phyloP scores from a whole-genome alignment of 2,329 filamentous ascomycete species.

The Hymenoscyphus infarciens region DNA sequence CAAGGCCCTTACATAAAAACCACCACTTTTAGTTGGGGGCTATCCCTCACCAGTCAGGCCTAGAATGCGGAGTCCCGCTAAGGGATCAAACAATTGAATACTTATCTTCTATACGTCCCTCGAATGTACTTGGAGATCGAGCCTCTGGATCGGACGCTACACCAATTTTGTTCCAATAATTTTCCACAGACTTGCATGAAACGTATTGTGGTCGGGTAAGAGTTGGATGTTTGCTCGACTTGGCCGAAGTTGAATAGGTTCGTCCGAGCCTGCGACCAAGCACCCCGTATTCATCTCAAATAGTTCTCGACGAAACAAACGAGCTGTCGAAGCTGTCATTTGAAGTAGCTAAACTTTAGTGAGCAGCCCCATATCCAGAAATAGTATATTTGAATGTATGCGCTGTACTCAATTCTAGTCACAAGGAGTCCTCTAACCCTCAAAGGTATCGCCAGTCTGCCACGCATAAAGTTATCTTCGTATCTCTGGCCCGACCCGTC shows the following conservation, averaged over 20 bases:
- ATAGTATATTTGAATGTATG: slow-evolving; percentile 5
- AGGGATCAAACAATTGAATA: not conserved
- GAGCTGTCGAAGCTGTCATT: not conserved
- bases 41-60: not conserved
- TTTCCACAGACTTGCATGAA: too few species aligned
- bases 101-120: not conserved
- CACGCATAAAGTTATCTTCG: not conserved
- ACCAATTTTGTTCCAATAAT: not conserved
- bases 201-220: too few species aligned
- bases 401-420: not conserved
- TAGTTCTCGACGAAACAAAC: too few species aligned
- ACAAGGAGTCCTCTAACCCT: not conserved
- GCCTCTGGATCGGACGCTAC: not conserved
- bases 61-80: not conserved
- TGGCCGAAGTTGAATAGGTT: too few species aligned
- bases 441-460: not conserved
- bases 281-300: too few species aligned
- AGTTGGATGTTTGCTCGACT: too few species aligned
- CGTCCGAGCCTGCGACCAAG: not conserved
- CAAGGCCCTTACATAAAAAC: too few species aligned
- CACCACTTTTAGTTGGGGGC: not conserved
- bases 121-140: not conserved
- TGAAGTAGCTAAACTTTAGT: not conserved
- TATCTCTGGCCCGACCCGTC: not conserved
- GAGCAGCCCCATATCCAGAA: not conserved